A percentile compares a stretch with the other conserved stretches of the same genome.
Conservation (phyloP, 805 yeast genomes). For the Cyberlindnera saturnus region DNA sequence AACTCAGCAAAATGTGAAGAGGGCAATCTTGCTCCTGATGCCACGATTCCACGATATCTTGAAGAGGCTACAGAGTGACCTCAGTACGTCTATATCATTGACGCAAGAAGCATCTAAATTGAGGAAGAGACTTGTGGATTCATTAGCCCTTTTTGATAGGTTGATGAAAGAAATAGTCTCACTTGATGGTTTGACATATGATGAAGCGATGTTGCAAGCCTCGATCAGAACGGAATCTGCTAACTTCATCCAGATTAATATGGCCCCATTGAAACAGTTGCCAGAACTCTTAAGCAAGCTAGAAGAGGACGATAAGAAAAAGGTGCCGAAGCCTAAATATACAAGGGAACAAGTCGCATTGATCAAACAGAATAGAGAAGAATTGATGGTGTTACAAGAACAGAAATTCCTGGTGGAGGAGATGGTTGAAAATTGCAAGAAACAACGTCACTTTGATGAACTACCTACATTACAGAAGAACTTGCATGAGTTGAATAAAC, state of each 20-base stretch:
- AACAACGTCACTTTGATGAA: slow-evolving; percentile 73
- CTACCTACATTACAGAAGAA: slow-evolving; percentile 53
- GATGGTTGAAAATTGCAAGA: slow-evolving; percentile 56
- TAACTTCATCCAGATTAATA: slow-evolving; percentile 57
- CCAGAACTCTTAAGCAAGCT: slow-evolving; percentile 38
- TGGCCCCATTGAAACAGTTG: slow-evolving; percentile 56
- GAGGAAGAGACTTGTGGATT: slow-evolving; percentile 39
- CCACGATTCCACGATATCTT: slow-evolving; percentile 40
- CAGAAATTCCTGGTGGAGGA: slow-evolving; percentile 68
- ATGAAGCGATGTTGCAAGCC: slow-evolving; percentile 41
- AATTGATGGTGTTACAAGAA: slow-evolving; percentile 81
- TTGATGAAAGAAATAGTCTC: slow-evolving; percentile 39
- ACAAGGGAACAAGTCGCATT: slow-evolving; percentile 41
- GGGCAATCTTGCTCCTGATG: slow-evolving; percentile 31
- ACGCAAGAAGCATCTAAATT: slow-evolving; percentile 32
- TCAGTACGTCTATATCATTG: slow-evolving; percentile 23
- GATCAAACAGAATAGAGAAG: slow-evolving; percentile 58
- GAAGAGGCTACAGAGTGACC: slow-evolving; percentile 27
- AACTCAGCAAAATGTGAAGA: slow-evolving; percentile 32
- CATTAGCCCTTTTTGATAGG: slow-evolving; percentile 46
- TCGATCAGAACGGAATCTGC: slow-evolving; percentile 55
- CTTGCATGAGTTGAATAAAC: slow-evolving; percentile 24
- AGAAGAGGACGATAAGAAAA: slow-evolving; percentile 10
- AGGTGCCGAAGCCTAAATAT: slow-evolving; percentile 13
- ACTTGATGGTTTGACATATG: slow-evolving; percentile 27